phyloP scores from a whole-genome alignment of 2,329 filamentous ascomycete species.

The Aspergillaceae sp. region DNA sequence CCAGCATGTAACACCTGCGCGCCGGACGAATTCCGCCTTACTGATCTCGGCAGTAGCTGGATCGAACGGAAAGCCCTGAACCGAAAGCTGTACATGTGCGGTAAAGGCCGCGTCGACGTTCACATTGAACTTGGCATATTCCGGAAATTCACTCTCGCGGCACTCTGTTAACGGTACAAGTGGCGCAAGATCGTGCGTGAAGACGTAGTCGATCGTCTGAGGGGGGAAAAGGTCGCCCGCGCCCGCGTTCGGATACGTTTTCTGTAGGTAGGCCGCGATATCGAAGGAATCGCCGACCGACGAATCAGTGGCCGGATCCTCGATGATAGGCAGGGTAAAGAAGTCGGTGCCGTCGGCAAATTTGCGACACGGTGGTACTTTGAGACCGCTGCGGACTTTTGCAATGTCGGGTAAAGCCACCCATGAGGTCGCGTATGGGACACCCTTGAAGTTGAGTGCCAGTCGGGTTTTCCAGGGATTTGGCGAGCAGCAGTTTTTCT shows the following conservation, averaged over 20 bases:
- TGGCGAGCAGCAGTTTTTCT: constrained; percentile 30
- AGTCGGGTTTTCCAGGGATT: constrained; percentile 47
- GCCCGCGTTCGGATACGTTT: constrained; percentile 41
- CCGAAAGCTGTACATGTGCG: constrained; percentile 35
- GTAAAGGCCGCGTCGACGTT: constrained; percentile 47
- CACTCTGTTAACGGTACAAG: constrained; percentile 34
- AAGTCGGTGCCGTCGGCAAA: constrained; percentile 50
- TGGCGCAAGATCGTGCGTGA: constrained; percentile 17
- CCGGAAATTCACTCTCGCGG: constrained; percentile 17
- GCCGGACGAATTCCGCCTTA: constrained; percentile 42
- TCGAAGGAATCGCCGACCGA: constrained; percentile 56
- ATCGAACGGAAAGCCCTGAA: constrained; percentile 43
- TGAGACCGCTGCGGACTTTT: constrained; percentile 40
- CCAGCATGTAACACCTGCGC: constrained; percentile 39
- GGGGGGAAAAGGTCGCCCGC: constrained; percentile 43
- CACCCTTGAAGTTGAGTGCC: constrained; percentile 43
- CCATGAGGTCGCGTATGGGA: constrained; percentile 46
- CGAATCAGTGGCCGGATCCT: constrained; percentile 35
- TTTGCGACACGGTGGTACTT: constrained; percentile 44
- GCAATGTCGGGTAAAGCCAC: constrained; percentile 46
- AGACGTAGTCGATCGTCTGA: constrained; percentile 35
- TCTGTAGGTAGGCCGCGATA: constrained; percentile 53
- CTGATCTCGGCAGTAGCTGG: constrained; percentile 38
- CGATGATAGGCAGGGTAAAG: constrained; percentile 52
- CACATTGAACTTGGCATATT: constrained; percentile 45